A percentile compares a stretch with the other conserved stretches of the same genome.
These are phyloP conservation scores for Eleusine indica DNA, from an alignment of 176 grass and related monocot species.

Conservation along the genomic window DNA sequence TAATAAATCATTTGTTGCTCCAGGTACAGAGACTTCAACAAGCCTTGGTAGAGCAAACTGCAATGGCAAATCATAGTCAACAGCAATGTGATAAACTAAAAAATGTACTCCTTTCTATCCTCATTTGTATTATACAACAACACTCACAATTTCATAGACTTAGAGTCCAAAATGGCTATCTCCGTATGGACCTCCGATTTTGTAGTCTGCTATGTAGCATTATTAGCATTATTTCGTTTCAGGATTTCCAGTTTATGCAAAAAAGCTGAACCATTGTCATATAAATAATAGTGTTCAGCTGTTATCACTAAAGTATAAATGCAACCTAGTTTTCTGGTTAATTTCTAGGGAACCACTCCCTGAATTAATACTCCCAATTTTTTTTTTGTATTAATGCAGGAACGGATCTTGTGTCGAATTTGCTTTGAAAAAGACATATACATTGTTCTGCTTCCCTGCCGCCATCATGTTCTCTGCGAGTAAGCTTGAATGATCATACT, in stretches of 20 bases:
- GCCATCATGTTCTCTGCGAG: slow-evolving; percentile 75
- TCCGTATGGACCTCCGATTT: background rate
- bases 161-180: slow-evolving; percentile 11
- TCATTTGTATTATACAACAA: background rate
- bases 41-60: slow-evolving; percentile 66
- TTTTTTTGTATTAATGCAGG: slow-evolving; percentile 38
- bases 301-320: slow-evolving; percentile 3
- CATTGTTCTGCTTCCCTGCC: slow-evolving; percentile 63
- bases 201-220: background rate
- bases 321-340: background rate
- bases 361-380: background rate
- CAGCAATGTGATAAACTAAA: slow-evolving; percentile 65
- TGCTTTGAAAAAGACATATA: slow-evolving; percentile 70
- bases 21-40: slow-evolving; percentile 73
- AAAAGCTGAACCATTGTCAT: background rate
- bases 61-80: slow-evolving; percentile 55
- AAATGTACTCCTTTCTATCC: slow-evolving; percentile 47
- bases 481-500: slow-evolving; percentile 36
- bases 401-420: slow-evolving; percentile 67
- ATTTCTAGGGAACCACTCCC: background rate
- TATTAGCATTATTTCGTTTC: slow-evolving; percentile 18
- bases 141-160: slow-evolving; percentile 8
- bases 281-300: slow-evolving; percentile 1
- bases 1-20: slow-evolving; percentile 38
- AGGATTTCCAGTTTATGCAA: background rate